Evolutionary conservation across 768 basidiomycete genomes (phyloP).

Genomic region (Asterophora parasitica): DNA sequence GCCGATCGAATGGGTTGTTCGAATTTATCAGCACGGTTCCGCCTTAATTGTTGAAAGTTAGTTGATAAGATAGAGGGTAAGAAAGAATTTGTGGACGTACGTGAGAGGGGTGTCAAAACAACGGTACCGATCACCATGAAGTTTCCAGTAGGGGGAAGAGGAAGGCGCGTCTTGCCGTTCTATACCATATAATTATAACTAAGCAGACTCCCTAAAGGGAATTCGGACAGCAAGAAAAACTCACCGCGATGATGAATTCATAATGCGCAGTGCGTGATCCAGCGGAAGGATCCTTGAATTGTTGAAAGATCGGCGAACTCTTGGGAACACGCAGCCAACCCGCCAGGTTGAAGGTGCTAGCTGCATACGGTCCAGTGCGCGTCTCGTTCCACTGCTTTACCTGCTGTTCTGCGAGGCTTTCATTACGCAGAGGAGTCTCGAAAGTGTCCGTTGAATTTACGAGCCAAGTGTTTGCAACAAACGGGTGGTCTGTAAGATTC

Average conservation of each 20-base stretch:
- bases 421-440: constrained; percentile 21
- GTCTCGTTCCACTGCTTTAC: constrained; percentile 17
- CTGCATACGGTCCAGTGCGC: constrained; percentile 17
- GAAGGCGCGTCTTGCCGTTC: constrained; percentile 21
- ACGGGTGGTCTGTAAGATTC: constrained; percentile 27
- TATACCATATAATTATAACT: not conserved
- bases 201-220: not conserved
- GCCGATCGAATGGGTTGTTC: constrained; percentile 37
- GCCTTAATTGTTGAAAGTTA: constrained; percentile 13
- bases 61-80: not conserved
- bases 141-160: constrained; percentile 22
- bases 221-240: constrained; percentile 5
- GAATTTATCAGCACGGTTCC: constrained; percentile 31
- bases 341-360: constrained; percentile 14
- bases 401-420: constrained; percentile 15
- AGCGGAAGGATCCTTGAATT: constrained; percentile 23
- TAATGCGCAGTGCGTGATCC: constrained; percentile 24
- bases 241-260: constrained; percentile 26
- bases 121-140: constrained; percentile 23
- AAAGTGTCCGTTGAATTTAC: constrained; percentile 24
- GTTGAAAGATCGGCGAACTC: constrained; percentile 17
- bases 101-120: constrained; percentile 24
- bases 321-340: constrained; percentile 23
- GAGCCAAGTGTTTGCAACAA: constrained; percentile 23
- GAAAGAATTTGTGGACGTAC: constrained; percentile 12